phyloP scores from a whole-genome alignment of 441 rosid genomes.

The Syzygium syzygioides region DNA sequence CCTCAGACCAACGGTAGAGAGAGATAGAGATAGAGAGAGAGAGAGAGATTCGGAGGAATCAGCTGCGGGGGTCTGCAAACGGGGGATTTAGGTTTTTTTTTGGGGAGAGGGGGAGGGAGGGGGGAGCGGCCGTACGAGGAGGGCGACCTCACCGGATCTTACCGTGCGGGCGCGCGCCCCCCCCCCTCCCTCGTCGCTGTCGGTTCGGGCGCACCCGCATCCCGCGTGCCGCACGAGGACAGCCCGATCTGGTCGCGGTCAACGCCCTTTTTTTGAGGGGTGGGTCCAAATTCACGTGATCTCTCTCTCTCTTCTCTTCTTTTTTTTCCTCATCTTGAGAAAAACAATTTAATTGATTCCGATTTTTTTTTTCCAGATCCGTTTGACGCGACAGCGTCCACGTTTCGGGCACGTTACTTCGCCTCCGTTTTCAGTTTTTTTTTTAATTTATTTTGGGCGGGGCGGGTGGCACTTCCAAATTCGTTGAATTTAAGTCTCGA shows the following conservation, averaged over 20 bases:
- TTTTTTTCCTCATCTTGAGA: background rate
- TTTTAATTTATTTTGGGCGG: background rate
- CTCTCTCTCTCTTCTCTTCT: background rate
- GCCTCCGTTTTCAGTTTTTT: background rate
- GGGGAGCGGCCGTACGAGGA: background rate
- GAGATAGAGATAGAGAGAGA: background rate
- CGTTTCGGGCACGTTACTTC: background rate
- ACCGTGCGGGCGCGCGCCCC: background rate
- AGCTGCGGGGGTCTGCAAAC: background rate
- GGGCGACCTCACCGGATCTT: background rate
- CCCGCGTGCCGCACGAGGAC: background rate
- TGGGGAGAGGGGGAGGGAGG: background rate
- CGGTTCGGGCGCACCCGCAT: background rate
- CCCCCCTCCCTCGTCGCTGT: background rate
- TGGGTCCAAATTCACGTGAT: background rate
- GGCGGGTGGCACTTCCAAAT: background rate
- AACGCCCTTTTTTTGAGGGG: background rate
- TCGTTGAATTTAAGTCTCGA: background rate
- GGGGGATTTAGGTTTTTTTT: slow-evolving; percentile 2
- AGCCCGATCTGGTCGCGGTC: slow-evolving; percentile 1
- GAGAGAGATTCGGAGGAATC: slow-evolving; percentile 7
- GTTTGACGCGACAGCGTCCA: background rate
- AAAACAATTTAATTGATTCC: background rate
- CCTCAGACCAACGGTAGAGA: background rate
- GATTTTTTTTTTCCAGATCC: background rate